Evolutionary conservation across 2,329 filamentous ascomycete species (phyloP), one percentile per base, ranked within the genome.

Genomic region (Aspergillus viridinutans): DNA sequence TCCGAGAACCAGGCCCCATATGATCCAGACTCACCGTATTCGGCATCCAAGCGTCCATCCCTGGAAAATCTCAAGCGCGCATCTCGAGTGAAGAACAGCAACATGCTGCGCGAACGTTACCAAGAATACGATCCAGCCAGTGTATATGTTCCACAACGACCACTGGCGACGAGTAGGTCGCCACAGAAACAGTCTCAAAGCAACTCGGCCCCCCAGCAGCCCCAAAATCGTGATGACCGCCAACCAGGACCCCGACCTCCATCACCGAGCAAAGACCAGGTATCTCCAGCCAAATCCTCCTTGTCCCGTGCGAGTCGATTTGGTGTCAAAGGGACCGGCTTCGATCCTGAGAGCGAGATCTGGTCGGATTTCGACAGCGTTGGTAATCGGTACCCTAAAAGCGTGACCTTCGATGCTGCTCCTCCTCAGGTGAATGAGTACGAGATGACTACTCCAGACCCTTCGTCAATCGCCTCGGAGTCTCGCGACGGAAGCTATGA

Each of bases 341-440:
- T 89, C 67, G 88, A 92, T 67, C 83, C 84, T 8, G 85, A 90
- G 60, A 85, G 77, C 52, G 83, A 84, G 26, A 83, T 85, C 23
- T 90, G 87, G 83, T 86, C 87, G 20, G 84, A 85, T 59, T 82
- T 84, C 4, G 86, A 90, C 23, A 47, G 43, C 21, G 14, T 47
- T 45, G 82, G 20, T 45, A 89, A 91, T 70, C 89, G 92, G 54
- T 90, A 96, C 75, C 87, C 91, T 50, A 99, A 99, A 81, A 97
- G 92, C 68, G 94, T 99, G 57, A 99, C 93, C 0, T 99, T 99
- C 71, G 92, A 97, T 75, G 89, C 88, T 40, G 92, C 90, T 1
- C 93, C 93, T 23, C 94, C 94, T 25, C 90, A 96, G 71, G 84
- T 99, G 68, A 96, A 97, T 71, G 94, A 99, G 76, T 99, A 97